Conservation (phyloP, 2,329 filamentous ascomycete species). For the Ophiostoma quercus region DNA sequence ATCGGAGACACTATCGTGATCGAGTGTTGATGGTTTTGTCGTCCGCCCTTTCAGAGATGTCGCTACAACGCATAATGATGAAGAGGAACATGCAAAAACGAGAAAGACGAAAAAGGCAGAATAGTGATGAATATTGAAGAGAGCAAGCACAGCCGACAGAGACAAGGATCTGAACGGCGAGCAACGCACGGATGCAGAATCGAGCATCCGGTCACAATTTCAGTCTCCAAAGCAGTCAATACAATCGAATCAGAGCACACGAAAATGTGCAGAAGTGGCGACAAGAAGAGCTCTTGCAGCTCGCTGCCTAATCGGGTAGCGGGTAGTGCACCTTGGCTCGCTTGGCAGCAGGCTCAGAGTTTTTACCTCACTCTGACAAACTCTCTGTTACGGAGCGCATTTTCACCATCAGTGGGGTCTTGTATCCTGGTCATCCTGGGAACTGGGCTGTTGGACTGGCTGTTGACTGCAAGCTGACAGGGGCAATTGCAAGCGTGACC, state of each 20-base stretch:
- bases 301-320: not conserved
- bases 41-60: no score
- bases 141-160: not conserved
- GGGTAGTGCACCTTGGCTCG: not conserved
- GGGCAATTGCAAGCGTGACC: not conserved
- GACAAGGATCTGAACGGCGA: slow-evolving; percentile 2
- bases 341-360: not conserved
- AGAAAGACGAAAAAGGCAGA: not conserved
- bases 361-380: not conserved
- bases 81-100: not conserved
- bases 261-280: not conserved
- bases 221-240: not conserved
- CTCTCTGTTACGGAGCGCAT: not conserved
- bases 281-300: slow-evolving; percentile 7
- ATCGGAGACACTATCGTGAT: not conserved
- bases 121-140: not conserved
- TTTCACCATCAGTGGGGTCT: slow-evolving; percentile 12
- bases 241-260: not conserved
- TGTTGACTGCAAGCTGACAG: slow-evolving; percentile 11
- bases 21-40: not conserved
- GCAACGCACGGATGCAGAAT: slow-evolving; percentile 1
- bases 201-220: not conserved
- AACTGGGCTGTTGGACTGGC: slow-evolving; percentile 1
- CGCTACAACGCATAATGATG: no score
- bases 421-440: slow-evolving; percentile 1